Conservation (phyloP, 495 filamentous ascomycete species). For the Aspergillus hancockii region DNA sequence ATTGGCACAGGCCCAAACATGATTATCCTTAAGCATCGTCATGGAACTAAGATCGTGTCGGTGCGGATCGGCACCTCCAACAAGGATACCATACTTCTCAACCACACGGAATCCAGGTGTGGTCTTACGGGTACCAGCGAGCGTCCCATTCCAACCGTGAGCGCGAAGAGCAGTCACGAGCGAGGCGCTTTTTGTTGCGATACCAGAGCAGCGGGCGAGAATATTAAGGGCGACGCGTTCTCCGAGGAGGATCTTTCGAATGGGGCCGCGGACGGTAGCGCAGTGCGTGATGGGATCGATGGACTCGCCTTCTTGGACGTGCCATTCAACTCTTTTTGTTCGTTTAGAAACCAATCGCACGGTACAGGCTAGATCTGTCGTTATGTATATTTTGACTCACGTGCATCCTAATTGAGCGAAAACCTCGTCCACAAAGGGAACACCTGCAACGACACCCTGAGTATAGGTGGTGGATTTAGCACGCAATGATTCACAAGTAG, state of each 20-base stretch:
- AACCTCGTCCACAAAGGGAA: conserved; percentile 95
- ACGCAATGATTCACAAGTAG: neutral
- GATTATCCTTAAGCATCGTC: conserved; percentile 99
- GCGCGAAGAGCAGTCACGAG: conserved; percentile 55
- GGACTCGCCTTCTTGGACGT: conserved; percentile 70
- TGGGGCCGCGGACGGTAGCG: conserved; percentile 86
- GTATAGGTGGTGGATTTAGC: conserved; percentile 5
- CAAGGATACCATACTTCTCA: conserved; percentile 96
- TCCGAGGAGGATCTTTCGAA: conserved; percentile 82
- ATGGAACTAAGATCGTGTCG: conserved; percentile 89
- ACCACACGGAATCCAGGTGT: conserved; percentile 94
- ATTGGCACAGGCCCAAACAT: conserved; percentile 80
- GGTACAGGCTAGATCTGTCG: neutral
- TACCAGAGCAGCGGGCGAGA: conserved; percentile 87
- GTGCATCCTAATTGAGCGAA: conserved; percentile 87
- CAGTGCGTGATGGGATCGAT: conserved; percentile 57
- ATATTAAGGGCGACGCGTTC: conserved; percentile 93
- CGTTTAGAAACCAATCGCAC: conserved; percentile 5
- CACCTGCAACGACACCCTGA: conserved; percentile 81
- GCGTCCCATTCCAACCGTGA: conserved; percentile 73
- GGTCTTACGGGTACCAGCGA: conserved; percentile 96
- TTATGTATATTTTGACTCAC: conserved; percentile 34
- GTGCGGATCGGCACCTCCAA: conserved; percentile 89
- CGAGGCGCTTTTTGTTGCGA: conserved; percentile 67
- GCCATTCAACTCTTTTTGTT: conserved; percentile 73